phyloP scores from a whole-genome alignment of 805 yeast species.

The Ogataea pignaliae region DNA sequence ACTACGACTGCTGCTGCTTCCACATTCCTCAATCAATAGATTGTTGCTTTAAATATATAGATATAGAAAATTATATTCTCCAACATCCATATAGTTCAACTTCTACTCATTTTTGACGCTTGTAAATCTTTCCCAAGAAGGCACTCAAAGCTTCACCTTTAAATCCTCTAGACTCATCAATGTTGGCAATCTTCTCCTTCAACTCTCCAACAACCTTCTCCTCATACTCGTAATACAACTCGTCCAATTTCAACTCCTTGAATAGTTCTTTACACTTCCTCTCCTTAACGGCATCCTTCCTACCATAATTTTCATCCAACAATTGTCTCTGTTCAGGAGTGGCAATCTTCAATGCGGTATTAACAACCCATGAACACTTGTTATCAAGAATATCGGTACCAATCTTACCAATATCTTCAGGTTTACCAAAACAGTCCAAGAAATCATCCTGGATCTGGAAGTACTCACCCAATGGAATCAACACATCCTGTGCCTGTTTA shows the following conservation, averaged over 20 bases:
- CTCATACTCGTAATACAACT: conserved; percentile 76
- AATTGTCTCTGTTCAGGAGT: conserved; percentile 75
- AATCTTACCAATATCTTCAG: conserved; percentile 95
- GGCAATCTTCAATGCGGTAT: conserved; percentile 80
- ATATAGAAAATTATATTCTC: no score
- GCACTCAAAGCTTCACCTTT: conserved; percentile 79
- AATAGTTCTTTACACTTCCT: conserved; percentile 67
- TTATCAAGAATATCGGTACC: conserved; percentile 98
- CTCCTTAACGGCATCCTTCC: conserved; percentile 68
- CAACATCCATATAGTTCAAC: not conserved
- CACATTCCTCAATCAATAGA: no score
- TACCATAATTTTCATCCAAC: conserved; percentile 87
- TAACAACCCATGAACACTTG: conserved; percentile 97
- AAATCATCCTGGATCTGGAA: conserved; percentile 98
- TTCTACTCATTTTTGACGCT: conserved; percentile 68
- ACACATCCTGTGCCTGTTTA: conserved; percentile 80
- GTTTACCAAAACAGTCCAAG: conserved; percentile 95
- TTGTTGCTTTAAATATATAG: no score
- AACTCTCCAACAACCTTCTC: conserved; percentile 67
- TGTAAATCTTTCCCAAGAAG: conserved; percentile 88
- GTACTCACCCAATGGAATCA: conserved; percentile 95
- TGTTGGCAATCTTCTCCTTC: conserved; percentile 54
- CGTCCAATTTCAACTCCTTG: conserved; percentile 65
- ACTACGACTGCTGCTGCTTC: no score
- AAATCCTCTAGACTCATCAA: conserved; percentile 93